Conservation (phyloP, 441 rosid genomes). For the Populus hybrid region DNA sequence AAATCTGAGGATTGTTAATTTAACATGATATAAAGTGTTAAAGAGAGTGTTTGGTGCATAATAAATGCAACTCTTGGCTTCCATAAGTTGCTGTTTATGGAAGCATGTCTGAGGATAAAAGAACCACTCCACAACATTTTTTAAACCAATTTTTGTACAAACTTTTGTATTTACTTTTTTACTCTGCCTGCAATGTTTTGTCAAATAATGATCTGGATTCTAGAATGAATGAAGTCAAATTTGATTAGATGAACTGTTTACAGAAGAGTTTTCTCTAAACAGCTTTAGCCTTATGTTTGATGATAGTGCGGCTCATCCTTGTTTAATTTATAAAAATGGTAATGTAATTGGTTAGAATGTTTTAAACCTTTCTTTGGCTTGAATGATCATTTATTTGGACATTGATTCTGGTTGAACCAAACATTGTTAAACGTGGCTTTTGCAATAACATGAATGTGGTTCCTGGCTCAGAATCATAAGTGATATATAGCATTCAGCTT, state of each 20-base stretch:
- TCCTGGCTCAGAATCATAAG: background rate
- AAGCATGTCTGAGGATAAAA: background rate
- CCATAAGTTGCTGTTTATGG: background rate
- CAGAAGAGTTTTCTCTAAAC: background rate
- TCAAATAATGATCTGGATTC: background rate
- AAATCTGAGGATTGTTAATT: background rate
- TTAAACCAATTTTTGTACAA: background rate
- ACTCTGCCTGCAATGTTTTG: background rate
- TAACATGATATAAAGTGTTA: background rate
- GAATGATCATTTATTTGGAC: background rate
- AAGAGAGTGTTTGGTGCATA: background rate
- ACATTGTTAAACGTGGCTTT: background rate
- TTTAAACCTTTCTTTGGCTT: background rate
- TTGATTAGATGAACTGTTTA: background rate
- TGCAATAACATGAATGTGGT: background rate
- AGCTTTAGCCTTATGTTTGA: background rate
- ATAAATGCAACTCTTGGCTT: background rate
- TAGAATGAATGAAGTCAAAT: background rate
- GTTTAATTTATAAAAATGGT: background rate
- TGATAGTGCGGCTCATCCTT: background rate
- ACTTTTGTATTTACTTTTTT: background rate
- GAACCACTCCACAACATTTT: background rate
- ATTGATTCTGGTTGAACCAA: background rate
- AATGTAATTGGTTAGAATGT: background rate
- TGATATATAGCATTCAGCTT: background rate